Evolutionary conservation across 768 basidiomycete species (phyloP).

Genomic region (Rhodotorula paludigena): DNA sequence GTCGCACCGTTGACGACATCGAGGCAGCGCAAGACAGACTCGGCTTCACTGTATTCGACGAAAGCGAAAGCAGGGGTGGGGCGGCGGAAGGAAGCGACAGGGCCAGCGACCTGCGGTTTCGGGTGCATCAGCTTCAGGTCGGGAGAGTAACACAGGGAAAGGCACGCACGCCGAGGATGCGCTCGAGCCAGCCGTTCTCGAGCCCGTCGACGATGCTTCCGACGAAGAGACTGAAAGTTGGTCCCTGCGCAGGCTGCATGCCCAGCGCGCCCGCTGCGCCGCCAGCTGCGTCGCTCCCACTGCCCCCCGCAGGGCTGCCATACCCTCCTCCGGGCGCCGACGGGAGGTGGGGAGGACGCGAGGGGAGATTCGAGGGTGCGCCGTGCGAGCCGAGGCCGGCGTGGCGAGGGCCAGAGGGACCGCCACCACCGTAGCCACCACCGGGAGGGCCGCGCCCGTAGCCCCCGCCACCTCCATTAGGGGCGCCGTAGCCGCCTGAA

Average conservation of each 20-base stretch:
- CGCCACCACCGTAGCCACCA: not conserved
- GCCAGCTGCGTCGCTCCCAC: too few relatives aligned
- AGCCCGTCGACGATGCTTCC: slow-evolving; percentile 39
- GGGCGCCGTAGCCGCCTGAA: not conserved
- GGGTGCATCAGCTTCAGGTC: not conserved
- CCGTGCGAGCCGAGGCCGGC: slow-evolving; percentile 12
- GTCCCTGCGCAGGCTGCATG: not conserved
- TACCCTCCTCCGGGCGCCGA: not conserved
- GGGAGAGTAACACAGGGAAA: not conserved
- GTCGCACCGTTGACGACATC: slow-evolving; percentile 61
- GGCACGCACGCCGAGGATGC: slow-evolving; percentile 38
- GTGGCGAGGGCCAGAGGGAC: slow-evolving; percentile 1
- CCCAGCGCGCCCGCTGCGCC: not conserved
- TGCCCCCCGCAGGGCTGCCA: not conserved
- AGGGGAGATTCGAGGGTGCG: not conserved
- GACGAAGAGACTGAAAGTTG: slow-evolving; percentile 42
- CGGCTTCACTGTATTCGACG: slow-evolving; percentile 89
- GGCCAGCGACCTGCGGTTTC: slow-evolving; percentile 71
- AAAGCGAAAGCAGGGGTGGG: slow-evolving; percentile 96
- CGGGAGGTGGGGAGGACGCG: slow-evolving; percentile 8
- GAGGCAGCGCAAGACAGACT: slow-evolving; percentile 75
- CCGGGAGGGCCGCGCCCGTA: not conserved
- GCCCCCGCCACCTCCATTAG: not conserved
- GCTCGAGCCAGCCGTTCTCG: slow-evolving; percentile 40
- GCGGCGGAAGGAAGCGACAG: slow-evolving; percentile 79